Conservation (phyloP, 148 eudicot species). For the Chenopodium album region DNA sequence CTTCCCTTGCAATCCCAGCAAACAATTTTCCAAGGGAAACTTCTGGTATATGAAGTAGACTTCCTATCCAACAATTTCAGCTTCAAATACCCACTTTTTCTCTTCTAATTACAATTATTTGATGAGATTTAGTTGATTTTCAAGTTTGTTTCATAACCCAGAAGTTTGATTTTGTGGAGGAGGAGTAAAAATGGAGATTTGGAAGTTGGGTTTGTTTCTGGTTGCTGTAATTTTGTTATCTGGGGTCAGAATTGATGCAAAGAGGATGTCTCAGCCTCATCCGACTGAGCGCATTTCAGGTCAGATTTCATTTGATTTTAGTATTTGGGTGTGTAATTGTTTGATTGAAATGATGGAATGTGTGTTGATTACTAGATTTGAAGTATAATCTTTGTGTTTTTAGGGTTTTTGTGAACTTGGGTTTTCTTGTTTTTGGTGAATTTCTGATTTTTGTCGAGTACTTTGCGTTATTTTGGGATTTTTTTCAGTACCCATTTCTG, state of each 20-base stretch:
- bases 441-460: background rate
- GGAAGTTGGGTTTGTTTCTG: conserved; percentile 30
- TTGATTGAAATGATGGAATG: background rate
- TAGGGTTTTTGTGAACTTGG: conserved; percentile 25
- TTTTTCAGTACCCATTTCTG: background rate
- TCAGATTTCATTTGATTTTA: conserved; percentile 5
- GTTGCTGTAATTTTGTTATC: conserved; percentile 3
- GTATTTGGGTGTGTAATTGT: background rate
- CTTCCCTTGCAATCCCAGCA: conserved; percentile 17
- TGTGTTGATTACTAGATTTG: conserved; percentile 1
- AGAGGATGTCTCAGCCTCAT: conserved; percentile 22
- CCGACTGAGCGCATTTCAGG: conserved; percentile 50
- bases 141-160: background rate
- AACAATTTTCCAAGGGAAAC: background rate
- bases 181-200: conserved; percentile 20
- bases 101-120: background rate
- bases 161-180: conserved; percentile 6
- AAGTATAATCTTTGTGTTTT: background rate
- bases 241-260: conserved; percentile 18
- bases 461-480: background rate
- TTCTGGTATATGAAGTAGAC: conserved; percentile 15
- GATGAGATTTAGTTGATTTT: conserved; percentile 2
- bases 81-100: conserved; percentile 11
- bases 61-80: background rate
- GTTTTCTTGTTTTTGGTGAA: conserved; percentile 7